Evolutionary conservation across 306 rosid species (phyloP).

Genomic region (Prunus mira): DNA sequence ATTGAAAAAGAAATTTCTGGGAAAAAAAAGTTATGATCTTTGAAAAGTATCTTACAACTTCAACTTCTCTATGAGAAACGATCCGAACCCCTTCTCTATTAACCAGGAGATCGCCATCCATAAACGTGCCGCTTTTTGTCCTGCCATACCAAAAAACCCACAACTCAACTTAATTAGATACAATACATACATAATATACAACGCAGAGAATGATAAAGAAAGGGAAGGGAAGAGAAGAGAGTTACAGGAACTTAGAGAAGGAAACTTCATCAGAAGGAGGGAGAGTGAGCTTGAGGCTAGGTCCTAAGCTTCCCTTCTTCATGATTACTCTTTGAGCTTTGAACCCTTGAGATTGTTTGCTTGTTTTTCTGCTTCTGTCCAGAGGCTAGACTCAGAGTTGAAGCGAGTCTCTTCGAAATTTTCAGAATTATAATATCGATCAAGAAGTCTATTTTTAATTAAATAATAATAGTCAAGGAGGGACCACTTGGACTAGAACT

Average conservation of each 20-base stretch:
- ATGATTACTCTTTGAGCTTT: constrained; percentile 37
- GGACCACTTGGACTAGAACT: constrained; percentile 6
- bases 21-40: neutral
- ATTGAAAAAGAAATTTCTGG: neutral
- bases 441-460: neutral
- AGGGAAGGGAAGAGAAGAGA: constrained; percentile 16
- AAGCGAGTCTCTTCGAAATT: neutral
- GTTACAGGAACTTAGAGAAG: constrained; percentile 70
- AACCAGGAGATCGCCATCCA: constrained; percentile 92
- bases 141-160: constrained; percentile 37
- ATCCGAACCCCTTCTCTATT: constrained; percentile 90
- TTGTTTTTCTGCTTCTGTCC: neutral
- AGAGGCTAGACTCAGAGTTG: neutral
- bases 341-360: neutral
- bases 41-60: constrained; percentile 51
- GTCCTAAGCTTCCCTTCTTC: constrained; percentile 64
- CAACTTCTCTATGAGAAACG: constrained; percentile 70
- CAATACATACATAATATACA: constrained; percentile 12
- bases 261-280: constrained; percentile 67
- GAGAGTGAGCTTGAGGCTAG: constrained; percentile 64
- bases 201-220: neutral
- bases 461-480: neutral
- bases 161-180: constrained; percentile 26
- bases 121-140: constrained; percentile 93
- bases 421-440: neutral